Evolutionary conservation across 352 stramenopile genomes (phyloP).

Genomic region (Globisporangium splendens): DNA sequence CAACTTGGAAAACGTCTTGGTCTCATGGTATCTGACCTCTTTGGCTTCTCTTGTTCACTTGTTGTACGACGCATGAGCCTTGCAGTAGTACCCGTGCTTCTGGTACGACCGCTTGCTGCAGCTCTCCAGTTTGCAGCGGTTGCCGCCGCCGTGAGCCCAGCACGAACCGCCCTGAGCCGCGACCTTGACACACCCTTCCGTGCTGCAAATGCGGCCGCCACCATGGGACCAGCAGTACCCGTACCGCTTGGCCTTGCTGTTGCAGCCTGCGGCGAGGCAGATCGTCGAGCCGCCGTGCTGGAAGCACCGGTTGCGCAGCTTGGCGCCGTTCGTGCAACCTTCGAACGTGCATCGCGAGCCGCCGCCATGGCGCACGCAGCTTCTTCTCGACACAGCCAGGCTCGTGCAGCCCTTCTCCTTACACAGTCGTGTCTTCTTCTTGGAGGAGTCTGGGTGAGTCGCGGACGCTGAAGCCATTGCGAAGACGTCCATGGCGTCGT

Average conservation of each 20-base stretch:
- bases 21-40: no score
- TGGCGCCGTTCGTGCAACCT: constrained; percentile 35
- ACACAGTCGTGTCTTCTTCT: constrained; percentile 38
- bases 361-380: constrained; percentile 36
- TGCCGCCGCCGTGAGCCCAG: constrained; percentile 44
- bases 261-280: constrained; percentile 27
- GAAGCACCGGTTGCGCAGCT: constrained; percentile 40
- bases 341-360: constrained; percentile 33
- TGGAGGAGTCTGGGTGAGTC: constrained; percentile 16
- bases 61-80: constrained; percentile 30
- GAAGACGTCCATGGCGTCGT: background rate
- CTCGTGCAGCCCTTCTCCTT: constrained; percentile 32
- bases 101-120: constrained; percentile 49
- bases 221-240: constrained; percentile 42
- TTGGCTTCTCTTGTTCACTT: background rate
- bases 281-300: constrained; percentile 37
- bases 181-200: constrained; percentile 34
- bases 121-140: constrained; percentile 38
- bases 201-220: constrained; percentile 35
- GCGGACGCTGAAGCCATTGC: background rate
- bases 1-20: no score
- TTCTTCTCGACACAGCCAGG: constrained; percentile 31
- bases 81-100: constrained; percentile 48
- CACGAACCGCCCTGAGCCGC: constrained; percentile 29
- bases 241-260: constrained; percentile 37